phyloP scores from a whole-genome alignment of 2,329 filamentous ascomycete genomes.

The Colletotrichum chrysophilum region DNA sequence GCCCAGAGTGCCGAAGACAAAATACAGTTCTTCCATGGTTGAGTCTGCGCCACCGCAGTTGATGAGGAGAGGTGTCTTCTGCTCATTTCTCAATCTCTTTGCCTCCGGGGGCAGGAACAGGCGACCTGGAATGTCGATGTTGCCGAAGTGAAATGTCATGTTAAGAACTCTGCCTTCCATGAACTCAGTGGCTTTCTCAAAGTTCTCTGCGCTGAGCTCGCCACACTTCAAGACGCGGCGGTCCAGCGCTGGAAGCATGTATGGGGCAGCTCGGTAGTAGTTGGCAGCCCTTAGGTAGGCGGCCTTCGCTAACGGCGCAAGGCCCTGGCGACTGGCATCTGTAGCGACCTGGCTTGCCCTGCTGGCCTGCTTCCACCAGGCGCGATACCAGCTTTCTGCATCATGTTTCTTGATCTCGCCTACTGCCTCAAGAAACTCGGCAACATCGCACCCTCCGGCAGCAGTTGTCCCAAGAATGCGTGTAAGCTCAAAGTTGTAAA shows the following conservation, averaged over 20 bases:
- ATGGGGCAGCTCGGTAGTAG: constrained; percentile 42
- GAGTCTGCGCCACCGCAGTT: constrained; percentile 40
- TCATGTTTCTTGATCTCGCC: constrained; percentile 41
- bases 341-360: constrained; percentile 39
- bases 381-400: constrained; percentile 41
- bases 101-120: constrained; percentile 36
- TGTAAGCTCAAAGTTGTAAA: constrained; percentile 49
- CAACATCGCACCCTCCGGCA: constrained; percentile 41
- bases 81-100: constrained; percentile 9
- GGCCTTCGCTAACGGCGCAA: constrained; percentile 30
- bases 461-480: constrained; percentile 43
- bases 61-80: constrained; percentile 40
- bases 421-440: constrained; percentile 42
- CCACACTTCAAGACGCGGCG: constrained; percentile 23
- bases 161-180: constrained; percentile 28
- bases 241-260: constrained; percentile 30
- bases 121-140: constrained; percentile 41
- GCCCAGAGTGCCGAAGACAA: constrained; percentile 28
- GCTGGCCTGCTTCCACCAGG: constrained; percentile 37
- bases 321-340: constrained; percentile 27
- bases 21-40: constrained; percentile 46
- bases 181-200: constrained; percentile 25
- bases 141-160: constrained; percentile 29
- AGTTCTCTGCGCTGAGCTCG: constrained; percentile 22
- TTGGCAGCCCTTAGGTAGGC: constrained; percentile 46